Percentiles rank a stretch among this genome's conserved stretches.
phyloP scores from a whole-genome alignment of 352 stramenopile genomes.

The Lagenidium sp. region DNA sequence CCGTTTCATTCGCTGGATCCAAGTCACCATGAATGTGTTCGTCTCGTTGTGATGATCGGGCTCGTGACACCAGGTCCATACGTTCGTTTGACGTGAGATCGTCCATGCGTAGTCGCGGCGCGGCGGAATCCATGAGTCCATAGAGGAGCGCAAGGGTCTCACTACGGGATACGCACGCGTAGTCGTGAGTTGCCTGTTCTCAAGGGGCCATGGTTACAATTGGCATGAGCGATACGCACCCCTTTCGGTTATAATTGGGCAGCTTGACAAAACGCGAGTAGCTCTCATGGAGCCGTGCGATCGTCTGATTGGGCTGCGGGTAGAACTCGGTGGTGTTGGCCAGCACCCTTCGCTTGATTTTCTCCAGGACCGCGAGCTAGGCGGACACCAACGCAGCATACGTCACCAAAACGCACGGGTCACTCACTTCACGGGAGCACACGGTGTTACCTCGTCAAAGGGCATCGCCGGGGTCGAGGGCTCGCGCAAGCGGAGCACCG shows the following conservation, averaged over 20 bases:
- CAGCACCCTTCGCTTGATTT: conserved; percentile 56
- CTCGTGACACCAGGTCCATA: too few relatives aligned
- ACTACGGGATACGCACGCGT: conserved; percentile 16
- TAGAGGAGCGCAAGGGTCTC: conserved; percentile 61
- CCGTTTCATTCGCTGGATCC: conserved; percentile 8
- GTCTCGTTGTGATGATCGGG: background rate
- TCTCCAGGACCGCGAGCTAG: conserved; percentile 61
- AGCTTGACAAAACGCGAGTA: conserved; percentile 76
- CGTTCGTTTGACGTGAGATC: too few relatives aligned
- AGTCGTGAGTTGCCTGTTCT: background rate
- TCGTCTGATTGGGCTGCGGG: conserved; percentile 29
- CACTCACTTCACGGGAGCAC: too few relatives aligned
- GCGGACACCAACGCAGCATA: too few relatives aligned
- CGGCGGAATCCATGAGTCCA: conserved; percentile 29
- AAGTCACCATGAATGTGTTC: background rate
- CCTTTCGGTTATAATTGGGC: conserved; percentile 66
- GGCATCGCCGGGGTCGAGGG: conserved; percentile 11
- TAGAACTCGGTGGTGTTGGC: conserved; percentile 26
- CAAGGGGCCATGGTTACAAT: too few relatives aligned
- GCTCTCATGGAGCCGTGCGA: conserved; percentile 52
- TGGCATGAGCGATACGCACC: conserved; percentile 19
- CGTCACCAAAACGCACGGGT: too few relatives aligned
- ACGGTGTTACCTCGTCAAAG: conserved; percentile 15
- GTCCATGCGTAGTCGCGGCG: too few relatives aligned
- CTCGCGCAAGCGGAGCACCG: conserved; percentile 48